Conservation (phyloP, 164 flowering plant genomes). For the Magnolia sinica region DNA sequence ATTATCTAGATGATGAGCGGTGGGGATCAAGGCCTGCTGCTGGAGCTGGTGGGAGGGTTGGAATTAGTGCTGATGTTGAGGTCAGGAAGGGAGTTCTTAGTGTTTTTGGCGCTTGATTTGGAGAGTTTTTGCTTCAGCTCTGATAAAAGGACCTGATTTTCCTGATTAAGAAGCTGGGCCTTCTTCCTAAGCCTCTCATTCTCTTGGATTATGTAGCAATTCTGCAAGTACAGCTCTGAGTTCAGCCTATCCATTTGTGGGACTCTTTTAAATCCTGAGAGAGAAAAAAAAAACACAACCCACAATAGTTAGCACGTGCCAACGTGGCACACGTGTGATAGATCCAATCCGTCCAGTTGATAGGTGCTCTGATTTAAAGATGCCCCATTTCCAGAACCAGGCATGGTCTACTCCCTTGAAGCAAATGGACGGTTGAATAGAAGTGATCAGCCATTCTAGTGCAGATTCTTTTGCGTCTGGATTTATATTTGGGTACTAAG, state of each 20-base stretch:
- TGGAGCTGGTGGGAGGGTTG: constrained; percentile 15
- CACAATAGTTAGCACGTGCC: not conserved
- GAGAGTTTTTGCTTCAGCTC: constrained; percentile 35
- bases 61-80: constrained; percentile 9
- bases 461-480: not conserved
- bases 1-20: not conserved
- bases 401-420: not conserved
- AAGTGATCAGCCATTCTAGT: not conserved
- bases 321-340: too few relatives aligned
- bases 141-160: constrained; percentile 51
- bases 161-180: constrained; percentile 51
- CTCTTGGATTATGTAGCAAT: constrained; percentile 50
- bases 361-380: not conserved
- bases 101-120: constrained; percentile 12
- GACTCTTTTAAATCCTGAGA: constrained; percentile 2
- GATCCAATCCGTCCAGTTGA: too few relatives aligned
- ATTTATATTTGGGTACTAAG: too few relatives aligned
- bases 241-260: constrained; percentile 51
- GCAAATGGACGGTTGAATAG: not conserved
- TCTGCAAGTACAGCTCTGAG: constrained; percentile 49
- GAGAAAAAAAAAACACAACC: not conserved
- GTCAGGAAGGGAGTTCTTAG: constrained; percentile 6
- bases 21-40: constrained; percentile 27
- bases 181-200: constrained; percentile 59
- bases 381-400: not conserved